Evolutionary conservation across 139 green algal species (phyloP).

Genomic region (Chlorella sorokiniana): DNA sequence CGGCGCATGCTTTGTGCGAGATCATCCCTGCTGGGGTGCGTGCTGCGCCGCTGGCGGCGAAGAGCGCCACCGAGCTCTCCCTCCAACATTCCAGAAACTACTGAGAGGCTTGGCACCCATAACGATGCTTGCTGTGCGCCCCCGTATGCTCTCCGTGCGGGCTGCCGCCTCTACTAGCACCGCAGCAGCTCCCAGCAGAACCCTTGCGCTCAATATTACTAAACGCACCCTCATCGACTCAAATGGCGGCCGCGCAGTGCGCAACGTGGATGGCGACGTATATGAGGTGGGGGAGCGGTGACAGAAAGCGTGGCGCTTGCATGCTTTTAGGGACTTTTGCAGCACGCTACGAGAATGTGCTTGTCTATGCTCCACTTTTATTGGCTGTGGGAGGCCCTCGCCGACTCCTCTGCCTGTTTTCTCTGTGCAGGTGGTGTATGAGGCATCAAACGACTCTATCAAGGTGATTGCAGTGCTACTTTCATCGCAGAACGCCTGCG

Average conservation of each 20-base stretch:
- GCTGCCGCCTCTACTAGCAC: not conserved
- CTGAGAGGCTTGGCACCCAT: too few species aligned
- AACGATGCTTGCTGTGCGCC: not conserved
- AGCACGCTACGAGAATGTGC: not conserved
- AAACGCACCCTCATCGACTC: not conserved
- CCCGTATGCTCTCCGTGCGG: not conserved
- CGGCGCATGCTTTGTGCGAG: too few species aligned
- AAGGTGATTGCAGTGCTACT: not conserved
- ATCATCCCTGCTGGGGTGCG: too few species aligned
- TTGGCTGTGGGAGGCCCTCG: too few species aligned
- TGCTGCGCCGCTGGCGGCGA: too few species aligned
- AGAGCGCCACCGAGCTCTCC: too few species aligned
- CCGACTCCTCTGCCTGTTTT: too few species aligned
- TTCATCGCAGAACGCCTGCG: not conserved
- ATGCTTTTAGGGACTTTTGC: not conserved
- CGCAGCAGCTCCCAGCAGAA: not conserved
- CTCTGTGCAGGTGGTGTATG: too few species aligned
- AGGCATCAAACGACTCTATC: not conserved
- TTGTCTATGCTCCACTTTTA: not conserved
- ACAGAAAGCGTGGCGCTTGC: not conserved
- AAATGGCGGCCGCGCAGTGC: slow-evolving; percentile 16
- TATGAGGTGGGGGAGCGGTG: slow-evolving; percentile 15
- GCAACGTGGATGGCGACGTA: slow-evolving; percentile 15
- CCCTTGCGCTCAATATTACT: slow-evolving; percentile 25
- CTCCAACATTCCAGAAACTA: too few species aligned